Percentiles rank a stretch among this genome's conserved stretches.
phyloP scores from a whole-genome alignment of 345 rosid species.

The Luvunga scandens region DNA sequence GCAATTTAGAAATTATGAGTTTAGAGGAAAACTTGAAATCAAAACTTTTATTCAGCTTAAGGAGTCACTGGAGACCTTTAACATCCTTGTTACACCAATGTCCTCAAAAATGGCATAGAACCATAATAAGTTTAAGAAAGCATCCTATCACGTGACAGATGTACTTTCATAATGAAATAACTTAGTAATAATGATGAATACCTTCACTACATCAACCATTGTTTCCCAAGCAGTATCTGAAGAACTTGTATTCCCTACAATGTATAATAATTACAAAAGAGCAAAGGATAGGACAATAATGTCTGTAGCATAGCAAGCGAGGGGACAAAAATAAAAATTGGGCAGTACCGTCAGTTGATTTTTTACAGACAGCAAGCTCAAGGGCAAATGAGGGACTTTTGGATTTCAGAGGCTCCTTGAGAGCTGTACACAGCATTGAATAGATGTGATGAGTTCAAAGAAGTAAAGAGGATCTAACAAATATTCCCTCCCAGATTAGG shows the following conservation, averaged over 20 bases:
- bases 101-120: neutral
- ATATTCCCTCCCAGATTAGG: neutral
- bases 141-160: neutral
- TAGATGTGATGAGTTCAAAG: slow-evolving; percentile 5
- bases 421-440: slow-evolving; percentile 38
- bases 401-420: slow-evolving; percentile 36
- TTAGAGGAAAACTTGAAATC: neutral
- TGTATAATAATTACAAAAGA: neutral
- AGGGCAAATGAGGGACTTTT: slow-evolving; percentile 50
- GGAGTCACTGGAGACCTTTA: slow-evolving; percentile 9
- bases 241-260: slow-evolving; percentile 35
- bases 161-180: too few relatives aligned
- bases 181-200: slow-evolving; percentile 13
- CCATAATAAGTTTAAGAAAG: neutral
- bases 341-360: slow-evolving; percentile 30
- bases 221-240: slow-evolving; percentile 41
- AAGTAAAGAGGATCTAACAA: neutral
- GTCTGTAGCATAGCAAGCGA: neutral
- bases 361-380: slow-evolving; percentile 39
- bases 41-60: neutral
- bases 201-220: slow-evolving; percentile 72
- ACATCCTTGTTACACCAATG: neutral
- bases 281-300: neutral
- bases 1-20: neutral
- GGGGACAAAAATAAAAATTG: neutral